phyloP scores from a whole-genome alignment of 371 early-diverging fungal species.

The Mortierella sp. region DNA sequence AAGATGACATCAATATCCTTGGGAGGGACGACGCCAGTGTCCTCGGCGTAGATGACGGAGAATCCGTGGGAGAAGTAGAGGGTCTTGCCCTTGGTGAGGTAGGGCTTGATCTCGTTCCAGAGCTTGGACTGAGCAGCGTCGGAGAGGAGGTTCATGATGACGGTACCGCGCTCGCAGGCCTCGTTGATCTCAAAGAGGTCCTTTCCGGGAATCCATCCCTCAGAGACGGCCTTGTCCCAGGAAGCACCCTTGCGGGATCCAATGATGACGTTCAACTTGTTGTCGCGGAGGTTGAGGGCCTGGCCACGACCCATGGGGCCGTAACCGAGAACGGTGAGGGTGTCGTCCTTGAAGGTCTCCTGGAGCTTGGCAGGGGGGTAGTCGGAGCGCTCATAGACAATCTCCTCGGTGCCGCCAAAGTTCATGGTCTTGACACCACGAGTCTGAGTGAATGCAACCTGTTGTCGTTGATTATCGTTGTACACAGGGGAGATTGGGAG shows the following conservation, averaged over 20 bases:
- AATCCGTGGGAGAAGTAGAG: constrained; percentile 99
- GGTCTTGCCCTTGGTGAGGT: constrained; percentile 96
- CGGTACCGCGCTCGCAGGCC: constrained; percentile 91
- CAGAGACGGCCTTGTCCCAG: constrained; percentile 94
- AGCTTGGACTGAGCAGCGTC: constrained; percentile 96
- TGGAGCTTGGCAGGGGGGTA: constrained; percentile 93
- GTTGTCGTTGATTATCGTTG: background rate
- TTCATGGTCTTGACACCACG: constrained; percentile 94
- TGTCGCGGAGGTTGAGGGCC: constrained; percentile 96
- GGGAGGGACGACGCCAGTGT: constrained; percentile 94
- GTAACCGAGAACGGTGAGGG: constrained; percentile 97
- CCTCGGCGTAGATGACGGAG: constrained; percentile 93
- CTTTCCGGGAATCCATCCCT: constrained; percentile 98
- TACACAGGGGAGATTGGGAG: background rate
- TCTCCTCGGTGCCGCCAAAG: constrained; percentile 95
- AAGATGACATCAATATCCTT: constrained; percentile 95
- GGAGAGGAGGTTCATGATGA: constrained; percentile 96
- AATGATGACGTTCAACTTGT: constrained; percentile 96
- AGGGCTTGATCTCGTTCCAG: constrained; percentile 93
- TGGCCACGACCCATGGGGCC: constrained; percentile 98
- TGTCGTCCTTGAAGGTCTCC: constrained; percentile 94
- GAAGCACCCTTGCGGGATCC: constrained; percentile 95
- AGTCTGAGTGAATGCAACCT: constrained; percentile 65
- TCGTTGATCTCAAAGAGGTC: constrained; percentile 95
- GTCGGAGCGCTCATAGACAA: constrained; percentile 96